phyloP scores from a whole-genome alignment of 768 basidiomycete genomes.

The Tricholoma saponaceum region DNA sequence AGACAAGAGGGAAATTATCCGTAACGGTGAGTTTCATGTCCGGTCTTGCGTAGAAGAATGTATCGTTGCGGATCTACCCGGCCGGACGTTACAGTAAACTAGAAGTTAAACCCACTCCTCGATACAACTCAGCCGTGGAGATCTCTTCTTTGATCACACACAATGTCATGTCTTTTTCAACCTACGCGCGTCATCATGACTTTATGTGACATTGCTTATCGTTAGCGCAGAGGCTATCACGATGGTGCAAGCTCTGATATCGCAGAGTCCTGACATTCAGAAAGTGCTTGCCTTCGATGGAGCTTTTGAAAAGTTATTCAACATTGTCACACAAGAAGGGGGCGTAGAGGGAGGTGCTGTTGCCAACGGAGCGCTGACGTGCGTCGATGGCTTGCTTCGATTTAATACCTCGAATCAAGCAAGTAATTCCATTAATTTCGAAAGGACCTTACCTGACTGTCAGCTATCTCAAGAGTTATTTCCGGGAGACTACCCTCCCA shows the following conservation, averaged over 20 bases:
- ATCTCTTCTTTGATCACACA: not conserved
- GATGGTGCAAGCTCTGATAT: conserved; percentile 76
- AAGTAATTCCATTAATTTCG: conserved; percentile 12
- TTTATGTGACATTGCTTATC: conserved; percentile 1
- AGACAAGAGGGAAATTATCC: conserved; percentile 84
- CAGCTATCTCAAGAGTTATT: conserved; percentile 73
- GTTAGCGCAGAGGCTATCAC: conserved; percentile 66
- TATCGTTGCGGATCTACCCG: not conserved
- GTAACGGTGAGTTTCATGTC: conserved; percentile 60
- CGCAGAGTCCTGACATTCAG: conserved; percentile 90
- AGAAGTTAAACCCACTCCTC: not conserved
- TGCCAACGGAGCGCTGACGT: conserved; percentile 80
- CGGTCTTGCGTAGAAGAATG: not conserved
- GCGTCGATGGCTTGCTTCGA: conserved; percentile 81
- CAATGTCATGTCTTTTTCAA: not conserved
- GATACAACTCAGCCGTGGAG: not conserved
- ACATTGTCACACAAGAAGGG: conserved; percentile 81
- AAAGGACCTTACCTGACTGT: not conserved
- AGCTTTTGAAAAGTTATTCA: conserved; percentile 93
- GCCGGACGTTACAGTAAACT: not conserved
- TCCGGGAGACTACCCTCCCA: conserved; percentile 81
- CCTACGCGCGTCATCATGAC: not conserved
- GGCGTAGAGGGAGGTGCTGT: conserved; percentile 90
- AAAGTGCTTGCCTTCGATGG: conserved; percentile 97
- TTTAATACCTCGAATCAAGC: conserved; percentile 97